Conservation (phyloP, 1,139 yeast species). For the Taphrina pruni region DNA sequence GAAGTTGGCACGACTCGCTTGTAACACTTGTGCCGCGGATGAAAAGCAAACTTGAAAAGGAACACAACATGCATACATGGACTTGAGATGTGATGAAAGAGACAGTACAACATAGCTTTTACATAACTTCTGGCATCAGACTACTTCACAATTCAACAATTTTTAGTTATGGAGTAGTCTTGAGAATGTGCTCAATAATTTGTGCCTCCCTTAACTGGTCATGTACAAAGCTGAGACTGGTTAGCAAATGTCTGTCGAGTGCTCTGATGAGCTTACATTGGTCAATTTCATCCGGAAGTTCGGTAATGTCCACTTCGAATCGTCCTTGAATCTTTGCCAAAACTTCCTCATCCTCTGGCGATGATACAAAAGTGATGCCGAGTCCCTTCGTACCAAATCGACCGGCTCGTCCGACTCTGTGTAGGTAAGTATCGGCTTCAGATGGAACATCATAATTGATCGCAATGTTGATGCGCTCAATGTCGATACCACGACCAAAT, state of each 20-base stretch:
- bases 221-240: slow-evolving; percentile 12
- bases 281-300: slow-evolving; percentile 97
- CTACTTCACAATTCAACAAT: not conserved
- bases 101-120: slow-evolving; percentile 1
- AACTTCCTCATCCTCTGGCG: slow-evolving; percentile 86
- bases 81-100: not conserved
- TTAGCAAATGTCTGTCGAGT: not conserved
- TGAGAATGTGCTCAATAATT: not conserved
- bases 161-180: not conserved
- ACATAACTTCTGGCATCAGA: not conserved
- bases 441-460: slow-evolving; percentile 81
- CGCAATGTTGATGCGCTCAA: slow-evolving; percentile 96
- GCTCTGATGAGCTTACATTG: slow-evolving; percentile 61
- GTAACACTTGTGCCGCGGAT: no score
- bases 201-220: slow-evolving; percentile 21
- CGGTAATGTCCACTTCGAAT: slow-evolving; percentile 92
- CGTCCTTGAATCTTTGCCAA: slow-evolving; percentile 93
- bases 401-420: slow-evolving; percentile 99
- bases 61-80: not conserved
- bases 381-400: slow-evolving; percentile 99
- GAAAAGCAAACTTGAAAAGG: no score
- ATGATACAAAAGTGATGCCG: slow-evolving; percentile 86
- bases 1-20: no score
- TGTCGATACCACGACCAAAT: slow-evolving; percentile 99
- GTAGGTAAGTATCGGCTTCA: slow-evolving; percentile 91